Percentiles rank a stretch among this genome's conserved stretches.
Evolutionary conservation across 163 green algal genomes (phyloP).

Genomic region (Chlamydomonas reinhardtii): DNA sequence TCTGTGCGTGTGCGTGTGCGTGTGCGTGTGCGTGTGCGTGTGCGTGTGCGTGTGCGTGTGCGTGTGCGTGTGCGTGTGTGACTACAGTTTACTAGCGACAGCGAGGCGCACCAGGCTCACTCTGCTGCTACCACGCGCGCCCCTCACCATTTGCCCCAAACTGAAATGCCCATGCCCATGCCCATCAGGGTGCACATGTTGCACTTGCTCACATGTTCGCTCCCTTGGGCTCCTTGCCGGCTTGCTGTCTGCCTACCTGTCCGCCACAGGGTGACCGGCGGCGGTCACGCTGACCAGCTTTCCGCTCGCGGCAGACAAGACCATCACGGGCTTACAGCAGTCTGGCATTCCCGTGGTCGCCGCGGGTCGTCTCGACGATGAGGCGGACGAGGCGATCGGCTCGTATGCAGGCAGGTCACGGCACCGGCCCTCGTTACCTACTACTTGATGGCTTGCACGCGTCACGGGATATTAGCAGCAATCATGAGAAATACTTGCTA

Average conservation of each 20-base stretch:
- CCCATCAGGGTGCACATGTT: too few relatives aligned
- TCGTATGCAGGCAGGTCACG: slow-evolving; percentile 9
- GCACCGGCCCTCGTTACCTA: background rate
- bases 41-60: too few relatives aligned
- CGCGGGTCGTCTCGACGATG: background rate
- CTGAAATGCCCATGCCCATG: too few relatives aligned
- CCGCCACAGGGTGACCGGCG: slow-evolving; percentile 6
- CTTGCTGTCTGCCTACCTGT: background rate
- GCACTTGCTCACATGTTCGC: slow-evolving; percentile 21
- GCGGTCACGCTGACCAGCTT: slow-evolving; percentile 13
- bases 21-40: too few relatives aligned
- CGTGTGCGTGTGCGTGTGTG: too few relatives aligned
- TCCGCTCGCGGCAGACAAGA: slow-evolving; percentile 2
- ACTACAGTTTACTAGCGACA: too few relatives aligned
- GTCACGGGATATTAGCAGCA: too few relatives aligned
- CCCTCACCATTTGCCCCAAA: too few relatives aligned
- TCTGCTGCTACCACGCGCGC: too few relatives aligned
- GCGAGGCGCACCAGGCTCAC: too few relatives aligned
- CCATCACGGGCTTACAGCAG: slow-evolving; percentile 6
- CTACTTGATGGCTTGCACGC: background rate
- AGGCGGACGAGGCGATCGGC: slow-evolving; percentile 4
- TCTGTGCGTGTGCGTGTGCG: too few relatives aligned
- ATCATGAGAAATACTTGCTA: too few relatives aligned
- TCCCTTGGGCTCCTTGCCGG: slow-evolving; percentile 1
- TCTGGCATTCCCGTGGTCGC: slow-evolving; percentile 1